A percentile compares a stretch with the other conserved stretches of the same genome.
These are phyloP conservation scores for Fusarium sp. DNA, from an alignment of 2,329 filamentous ascomycete species.

Conservation along the genomic window DNA sequence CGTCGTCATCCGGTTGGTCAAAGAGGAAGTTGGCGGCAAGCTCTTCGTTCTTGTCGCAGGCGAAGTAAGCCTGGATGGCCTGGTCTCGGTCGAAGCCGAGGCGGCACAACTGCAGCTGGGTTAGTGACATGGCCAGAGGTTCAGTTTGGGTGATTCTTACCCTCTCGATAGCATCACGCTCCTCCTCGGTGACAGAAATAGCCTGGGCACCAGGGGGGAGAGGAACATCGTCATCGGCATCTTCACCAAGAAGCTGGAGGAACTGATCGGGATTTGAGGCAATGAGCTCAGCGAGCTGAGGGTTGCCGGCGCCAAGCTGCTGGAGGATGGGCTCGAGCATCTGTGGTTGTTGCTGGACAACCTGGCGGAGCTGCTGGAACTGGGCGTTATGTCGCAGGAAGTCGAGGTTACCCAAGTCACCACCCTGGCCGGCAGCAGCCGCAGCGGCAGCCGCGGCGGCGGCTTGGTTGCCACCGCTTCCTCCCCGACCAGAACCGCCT, in stretches of 20 bases:
- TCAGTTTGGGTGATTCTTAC: conserved; percentile 59
- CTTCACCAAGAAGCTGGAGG: conserved; percentile 88
- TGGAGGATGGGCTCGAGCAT: conserved; percentile 99
- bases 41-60: conserved; percentile 99
- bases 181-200: conserved; percentile 93
- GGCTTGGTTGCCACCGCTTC: conserved; percentile 53
- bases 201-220: conserved; percentile 89
- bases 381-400: conserved; percentile 95
- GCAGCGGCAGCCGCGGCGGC: conserved; percentile 58
- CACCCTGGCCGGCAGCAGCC: conserved; percentile 62
- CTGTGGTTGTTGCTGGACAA: conserved; percentile 96
- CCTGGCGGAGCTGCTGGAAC: conserved; percentile 96
- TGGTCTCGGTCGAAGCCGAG: conserved; percentile 93
- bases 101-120: conserved; percentile 76
- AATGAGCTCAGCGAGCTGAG: conserved; percentile 92
- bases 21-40: conserved; percentile 98
- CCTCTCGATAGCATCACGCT: conserved; percentile 95
- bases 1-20: conserved; percentile 91
- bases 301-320: conserved; percentile 94
- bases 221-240: conserved; percentile 83
- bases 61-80: conserved; percentile 98
- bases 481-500: conserved; percentile 57
- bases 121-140: conserved; percentile 45
- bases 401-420: conserved; percentile 81
- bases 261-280: conserved; percentile 94